phyloP scores from a whole-genome alignment of 2,329 filamentous ascomycete genomes.

The Penicillium sp. region DNA sequence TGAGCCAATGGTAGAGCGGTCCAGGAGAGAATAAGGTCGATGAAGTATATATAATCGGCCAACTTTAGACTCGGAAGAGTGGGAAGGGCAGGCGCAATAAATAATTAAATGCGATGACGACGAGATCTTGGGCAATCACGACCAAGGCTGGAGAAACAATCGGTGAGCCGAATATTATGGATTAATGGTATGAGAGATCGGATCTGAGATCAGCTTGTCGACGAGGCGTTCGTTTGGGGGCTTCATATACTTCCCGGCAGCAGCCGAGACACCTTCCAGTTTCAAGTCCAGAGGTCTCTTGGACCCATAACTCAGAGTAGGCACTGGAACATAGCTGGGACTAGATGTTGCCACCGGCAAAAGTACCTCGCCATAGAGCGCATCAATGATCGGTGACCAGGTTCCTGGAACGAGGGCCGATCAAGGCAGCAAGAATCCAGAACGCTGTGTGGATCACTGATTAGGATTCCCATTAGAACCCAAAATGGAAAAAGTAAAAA shows the following conservation, averaged over 20 bases:
- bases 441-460: not conserved
- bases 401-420: constrained; percentile 11
- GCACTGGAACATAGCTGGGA: constrained; percentile 6
- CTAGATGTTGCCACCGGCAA: constrained; percentile 21
- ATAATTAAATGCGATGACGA: not conserved
- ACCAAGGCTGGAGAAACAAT: not conserved
- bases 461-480: constrained; percentile 8
- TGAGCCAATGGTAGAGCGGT: too few relatives aligned
- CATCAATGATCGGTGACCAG: constrained; percentile 15
- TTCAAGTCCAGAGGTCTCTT: constrained; percentile 5
- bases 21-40: too few relatives aligned
- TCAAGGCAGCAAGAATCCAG: constrained; percentile 10
- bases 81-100: too few relatives aligned
- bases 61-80: too few relatives aligned
- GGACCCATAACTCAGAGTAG: constrained; percentile 11
- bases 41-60: too few relatives aligned
- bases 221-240: constrained; percentile 4
- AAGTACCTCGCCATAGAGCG: constrained; percentile 20
- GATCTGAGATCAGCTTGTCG: constrained; percentile 1
- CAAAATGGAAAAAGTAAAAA: constrained; percentile 3
- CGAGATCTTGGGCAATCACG: too few relatives aligned
- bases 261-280: constrained; percentile 10
- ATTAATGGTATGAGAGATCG: constrained; percentile 1
- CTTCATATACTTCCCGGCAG: constrained; percentile 22
- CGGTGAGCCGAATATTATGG: not conserved